phyloP scores from a whole-genome alignment of 805 yeast species.

The Komagataella mondaviorum region DNA sequence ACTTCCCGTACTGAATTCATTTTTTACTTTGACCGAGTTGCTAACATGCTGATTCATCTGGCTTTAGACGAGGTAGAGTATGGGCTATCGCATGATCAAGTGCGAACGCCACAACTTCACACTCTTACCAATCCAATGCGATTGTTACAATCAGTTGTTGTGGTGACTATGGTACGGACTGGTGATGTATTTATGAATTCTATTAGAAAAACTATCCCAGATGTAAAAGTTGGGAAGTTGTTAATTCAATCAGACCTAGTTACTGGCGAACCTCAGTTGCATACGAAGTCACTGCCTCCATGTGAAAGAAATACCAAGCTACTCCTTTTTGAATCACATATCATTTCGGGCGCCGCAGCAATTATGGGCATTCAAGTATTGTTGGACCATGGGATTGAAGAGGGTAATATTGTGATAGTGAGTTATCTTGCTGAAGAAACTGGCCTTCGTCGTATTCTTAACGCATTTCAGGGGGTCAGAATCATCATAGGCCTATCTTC shows the following conservation, averaged over 20 bases:
- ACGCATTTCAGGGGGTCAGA: conserved; percentile 60
- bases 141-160: conserved; percentile 21
- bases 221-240: conserved; percentile 67
- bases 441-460: conserved; percentile 59
- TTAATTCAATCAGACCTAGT: conserved; percentile 76
- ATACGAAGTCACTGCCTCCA: conserved; percentile 62
- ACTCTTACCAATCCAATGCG: conserved; percentile 3
- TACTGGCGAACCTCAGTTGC: conserved; percentile 93
- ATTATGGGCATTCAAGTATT: conserved; percentile 89
- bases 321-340: conserved; percentile 73
- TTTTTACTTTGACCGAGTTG: conserved; percentile 77
- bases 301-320: conserved; percentile 23
- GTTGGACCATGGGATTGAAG: conserved; percentile 61
- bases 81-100: conserved; percentile 14
- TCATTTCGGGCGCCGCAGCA: conserved; percentile 86
- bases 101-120: conserved; percentile 12
- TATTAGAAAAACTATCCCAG: conserved; percentile 63
- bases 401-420: conserved; percentile 52
- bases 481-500: conserved; percentile 42
- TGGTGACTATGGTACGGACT: conserved; percentile 73
- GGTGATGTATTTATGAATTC: conserved; percentile 89
- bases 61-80: conserved; percentile 50
- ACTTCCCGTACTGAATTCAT: conserved; percentile 67
- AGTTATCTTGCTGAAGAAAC: conserved; percentile 66
- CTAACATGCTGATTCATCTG: conserved; percentile 51